Evolutionary conservation across 2,329 filamentous ascomycete genomes (phyloP), one percentile per base, ranked within the genome.

Genomic region (Aspergillus tanneri): DNA sequence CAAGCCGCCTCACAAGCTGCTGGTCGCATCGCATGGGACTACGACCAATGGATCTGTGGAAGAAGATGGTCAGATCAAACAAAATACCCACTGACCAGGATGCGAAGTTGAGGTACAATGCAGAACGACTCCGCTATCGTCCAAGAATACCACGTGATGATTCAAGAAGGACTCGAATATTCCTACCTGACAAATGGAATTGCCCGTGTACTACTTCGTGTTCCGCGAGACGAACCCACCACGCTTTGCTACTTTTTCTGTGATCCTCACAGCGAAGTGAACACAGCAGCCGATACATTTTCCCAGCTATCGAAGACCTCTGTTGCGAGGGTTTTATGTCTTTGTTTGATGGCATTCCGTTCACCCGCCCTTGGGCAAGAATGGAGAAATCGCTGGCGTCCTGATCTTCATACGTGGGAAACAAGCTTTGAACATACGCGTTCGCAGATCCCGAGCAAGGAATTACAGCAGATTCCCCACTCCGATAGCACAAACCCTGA

Each of bases 131-230:
- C 54, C 1, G 55, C 53, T 11, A 16, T 62, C 18, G 53, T 52
- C 10, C 54, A 64, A 28, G 52, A 61, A 46, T 66, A 56, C 35
- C 54, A 63, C 52, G 49, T 61, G 5, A 65, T 65, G 58, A 60
- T 65, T 14, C 38, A 62, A 40, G 54, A 61, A 50, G 57, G 61
- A 2, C 52, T 64, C 6, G 57, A 59, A 38, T 62, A 57, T 35
- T 63, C 60, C 12, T 64, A 58, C 43, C 14, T 66, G 30, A 58
- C 57, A 2, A 64, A 50, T 40, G 60, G 60, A 9, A 28, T 61
- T 12, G 48, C 52, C 1, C 23, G 49, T 8, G 55, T 65, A 3
- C 52, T 58, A 9, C 54, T 64, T 4, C 38, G 45, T n/a, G 47
- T 65, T 27, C 55, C 47, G 5, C 45, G 56, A 2, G 44, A 63